Evolutionary conservation across 2,329 filamentous ascomycete genomes (phyloP), one percentile per base, ranked within the genome.

Genomic region (Amesomyces nigricolor): DNA sequence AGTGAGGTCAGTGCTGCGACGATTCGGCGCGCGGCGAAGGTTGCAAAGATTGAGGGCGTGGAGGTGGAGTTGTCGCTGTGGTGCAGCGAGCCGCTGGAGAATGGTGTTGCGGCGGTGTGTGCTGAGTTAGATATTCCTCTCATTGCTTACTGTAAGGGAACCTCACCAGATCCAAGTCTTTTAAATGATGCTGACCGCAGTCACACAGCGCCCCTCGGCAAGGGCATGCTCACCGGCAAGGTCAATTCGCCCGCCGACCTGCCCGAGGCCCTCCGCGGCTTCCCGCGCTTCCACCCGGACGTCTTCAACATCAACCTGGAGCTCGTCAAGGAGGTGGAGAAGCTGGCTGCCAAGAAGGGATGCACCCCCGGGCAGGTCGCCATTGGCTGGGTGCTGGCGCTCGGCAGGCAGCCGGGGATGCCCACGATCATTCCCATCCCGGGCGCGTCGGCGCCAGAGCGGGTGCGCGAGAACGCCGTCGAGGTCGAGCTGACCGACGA

Each of bases 91-190:
- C 65, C 68, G 19, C 60, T 71, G 39, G 60, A 62, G 16, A 71
- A 72, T 45, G 71, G 74, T 8, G 65, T 76, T 26, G 66, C 66
- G 0, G 62, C 66, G 22, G 76, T 80, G 0, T 86, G 82, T 64
- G 76, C 73, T 0, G 77, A 91, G 66, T 70, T 87, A 45, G 72
- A 76, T 46, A 89, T 92, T 57, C 84, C 86, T 0, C 72, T 91
- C 47, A 71, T 89, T 37, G 86, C 85, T 0, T 91, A 90, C 70
- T 86, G 72, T 74, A 66, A 64, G 71, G 67, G 7, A 35, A 35
- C 8, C 32, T 10, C 32, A 13, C 9, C 32, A 5, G 9, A 5
- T 7, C 2, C 8, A 13, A 35, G 32, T 35, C 4, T 11, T 35
- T 35, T 9, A 4, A 35, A 35, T 9, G 32, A 35, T 35, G 32